Evolutionary conservation across 78 protist species (phyloP).

Genomic region (Mantamonas sphyraenae): DNA sequence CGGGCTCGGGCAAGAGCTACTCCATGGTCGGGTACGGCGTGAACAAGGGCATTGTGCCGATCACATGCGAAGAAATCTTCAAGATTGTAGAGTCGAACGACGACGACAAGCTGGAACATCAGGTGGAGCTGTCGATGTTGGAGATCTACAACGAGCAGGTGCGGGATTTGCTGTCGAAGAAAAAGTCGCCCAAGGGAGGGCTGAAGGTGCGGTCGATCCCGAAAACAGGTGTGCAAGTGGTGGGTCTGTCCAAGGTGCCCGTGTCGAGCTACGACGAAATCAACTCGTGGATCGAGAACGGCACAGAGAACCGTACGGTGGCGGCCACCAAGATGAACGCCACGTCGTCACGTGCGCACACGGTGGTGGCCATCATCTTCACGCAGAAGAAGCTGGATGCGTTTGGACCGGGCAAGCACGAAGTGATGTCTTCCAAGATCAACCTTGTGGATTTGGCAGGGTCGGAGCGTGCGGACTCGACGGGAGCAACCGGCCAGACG

Average conservation of each 20-base stretch:
- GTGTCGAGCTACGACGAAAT: slow-evolving; percentile 25
- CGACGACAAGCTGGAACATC: background rate
- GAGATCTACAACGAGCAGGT: slow-evolving; percentile 73
- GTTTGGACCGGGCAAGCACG: slow-evolving; percentile 14
- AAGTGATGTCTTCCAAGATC: slow-evolving; percentile 17
- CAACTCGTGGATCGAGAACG: slow-evolving; percentile 26
- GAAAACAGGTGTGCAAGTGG: slow-evolving; percentile 31
- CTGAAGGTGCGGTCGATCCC: slow-evolving; percentile 39
- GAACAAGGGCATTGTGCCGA: slow-evolving; percentile 49
- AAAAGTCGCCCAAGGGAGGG: slow-evolving; percentile 11
- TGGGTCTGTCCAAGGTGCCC: slow-evolving; percentile 22
- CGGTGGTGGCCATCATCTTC: slow-evolving; percentile 40
- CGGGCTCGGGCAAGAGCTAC: slow-evolving; percentile 47
- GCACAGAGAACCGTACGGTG: slow-evolving; percentile 35
- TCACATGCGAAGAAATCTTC: slow-evolving; percentile 39
- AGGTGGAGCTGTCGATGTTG: slow-evolving; percentile 27
- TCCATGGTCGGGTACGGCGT: slow-evolving; percentile 26
- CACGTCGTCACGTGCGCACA: slow-evolving; percentile 51
- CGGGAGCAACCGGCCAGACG: slow-evolving; percentile 50
- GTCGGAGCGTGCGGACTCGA: slow-evolving; percentile 39
- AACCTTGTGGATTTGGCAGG: slow-evolving; percentile 51
- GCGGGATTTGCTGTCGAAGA: slow-evolving; percentile 20
- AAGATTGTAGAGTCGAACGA: background rate
- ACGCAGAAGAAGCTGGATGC: background rate
- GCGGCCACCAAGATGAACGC: slow-evolving; percentile 71